These are phyloP conservation scores for Aspergillus olivimuriae DNA, from an alignment of 495 filamentous ascomycete species.

Conservation along the genomic window DNA sequence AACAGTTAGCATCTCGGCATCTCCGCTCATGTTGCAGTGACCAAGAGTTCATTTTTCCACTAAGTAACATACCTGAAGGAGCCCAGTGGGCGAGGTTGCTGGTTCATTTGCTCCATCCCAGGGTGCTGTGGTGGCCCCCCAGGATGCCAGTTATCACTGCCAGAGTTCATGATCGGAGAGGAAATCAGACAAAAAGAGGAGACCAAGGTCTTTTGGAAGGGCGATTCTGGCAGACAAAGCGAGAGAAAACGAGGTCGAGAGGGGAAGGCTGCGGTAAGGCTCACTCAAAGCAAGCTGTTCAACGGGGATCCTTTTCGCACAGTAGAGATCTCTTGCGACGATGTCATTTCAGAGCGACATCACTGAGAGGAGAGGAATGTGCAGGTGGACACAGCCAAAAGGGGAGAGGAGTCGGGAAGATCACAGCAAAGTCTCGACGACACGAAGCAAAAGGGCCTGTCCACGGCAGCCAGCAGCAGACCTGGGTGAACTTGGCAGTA, in stretches of 20 bases:
- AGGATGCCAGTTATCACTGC: conserved; percentile 44
- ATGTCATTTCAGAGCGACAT: conserved; percentile 24
- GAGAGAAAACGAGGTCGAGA: neutral
- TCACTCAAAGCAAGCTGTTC: conserved; percentile 10
- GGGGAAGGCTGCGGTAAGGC: conserved; percentile 4
- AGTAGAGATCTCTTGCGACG: conserved; percentile 17
- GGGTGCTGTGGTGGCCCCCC: conserved; percentile 40
- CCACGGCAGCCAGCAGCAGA: too few relatives aligned
- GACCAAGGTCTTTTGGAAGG: neutral
- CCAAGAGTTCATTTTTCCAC: neutral
- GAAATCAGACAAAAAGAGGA: conserved; percentile 4
- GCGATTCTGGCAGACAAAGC: neutral
- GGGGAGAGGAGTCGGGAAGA: neutral
- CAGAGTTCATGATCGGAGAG: conserved; percentile 36
- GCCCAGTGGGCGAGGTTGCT: conserved; percentile 40
- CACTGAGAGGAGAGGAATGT: conserved; percentile 13
- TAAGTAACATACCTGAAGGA: conserved; percentile 33
- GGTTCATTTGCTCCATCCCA: conserved; percentile 41
- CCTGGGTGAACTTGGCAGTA: conserved; percentile 6
- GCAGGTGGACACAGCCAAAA: conserved; percentile 9
- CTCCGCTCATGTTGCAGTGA: neutral
- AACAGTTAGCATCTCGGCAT: neutral
- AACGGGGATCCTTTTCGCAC: conserved; percentile 17
- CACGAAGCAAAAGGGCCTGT: too few relatives aligned
- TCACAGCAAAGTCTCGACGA: too few relatives aligned